Evolutionary conservation across 371 early-diverging fungal species (phyloP).

Genomic region (Thermomucor indicae-seudaticae): DNA sequence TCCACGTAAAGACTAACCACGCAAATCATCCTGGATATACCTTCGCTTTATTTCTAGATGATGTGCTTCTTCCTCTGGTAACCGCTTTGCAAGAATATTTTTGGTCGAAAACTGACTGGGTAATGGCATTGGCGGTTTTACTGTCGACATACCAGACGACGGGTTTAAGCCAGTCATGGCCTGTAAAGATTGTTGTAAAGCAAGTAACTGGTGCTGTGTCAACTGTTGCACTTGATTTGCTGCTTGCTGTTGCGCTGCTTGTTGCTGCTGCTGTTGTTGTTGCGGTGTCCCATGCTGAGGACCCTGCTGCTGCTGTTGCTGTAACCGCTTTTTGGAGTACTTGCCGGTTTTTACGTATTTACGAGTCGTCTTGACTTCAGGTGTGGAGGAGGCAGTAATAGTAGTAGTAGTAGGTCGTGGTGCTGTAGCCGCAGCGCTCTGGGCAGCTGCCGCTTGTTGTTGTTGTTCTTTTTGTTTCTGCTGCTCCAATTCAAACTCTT

Average conservation of each 20-base stretch:
- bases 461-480: constrained; percentile 16
- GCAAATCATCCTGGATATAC: constrained; percentile 8
- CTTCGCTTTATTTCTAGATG: constrained; percentile 38
- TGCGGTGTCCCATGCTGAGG: constrained; percentile 18
- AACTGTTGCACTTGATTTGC: constrained; percentile 21
- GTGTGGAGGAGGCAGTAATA: too few relatives aligned
- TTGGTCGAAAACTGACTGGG: constrained; percentile 14
- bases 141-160: not conserved
- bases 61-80: constrained; percentile 47
- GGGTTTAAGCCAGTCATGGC: constrained; percentile 4
- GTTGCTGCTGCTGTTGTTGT: constrained; percentile 16
- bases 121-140: constrained; percentile 7
- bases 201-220: constrained; percentile 26
- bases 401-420: too few relatives aligned
- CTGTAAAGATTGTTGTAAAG: constrained; percentile 27
- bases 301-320: constrained; percentile 8
- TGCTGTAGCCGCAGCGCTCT: too few relatives aligned
- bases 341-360: constrained; percentile 63
- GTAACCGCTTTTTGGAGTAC: constrained; percentile 57
- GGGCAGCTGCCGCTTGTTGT: constrained; percentile 10
- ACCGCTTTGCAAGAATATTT: constrained; percentile 33
- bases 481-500: constrained; percentile 30
- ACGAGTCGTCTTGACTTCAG: constrained; percentile 45
- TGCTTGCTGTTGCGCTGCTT: constrained; percentile 15
- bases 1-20: not conserved